Evolutionary conservation across 2,329 filamentous ascomycete species (phyloP).

Genomic region (Xenoacremonium recifei): DNA sequence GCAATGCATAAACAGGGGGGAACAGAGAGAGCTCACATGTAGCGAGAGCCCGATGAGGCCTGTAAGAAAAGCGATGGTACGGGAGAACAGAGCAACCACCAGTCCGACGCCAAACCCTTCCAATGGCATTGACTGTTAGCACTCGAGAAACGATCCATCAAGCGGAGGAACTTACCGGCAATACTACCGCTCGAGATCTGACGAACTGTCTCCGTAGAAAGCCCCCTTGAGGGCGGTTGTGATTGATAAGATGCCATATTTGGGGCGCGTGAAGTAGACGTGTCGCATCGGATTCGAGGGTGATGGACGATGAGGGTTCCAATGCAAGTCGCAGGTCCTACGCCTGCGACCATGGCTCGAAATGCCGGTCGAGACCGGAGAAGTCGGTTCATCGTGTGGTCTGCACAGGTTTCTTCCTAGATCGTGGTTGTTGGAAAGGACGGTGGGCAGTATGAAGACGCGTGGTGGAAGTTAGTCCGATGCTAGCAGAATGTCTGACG

Average conservation of each 20-base stretch:
- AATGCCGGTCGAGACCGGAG: slow-evolving; percentile 18
- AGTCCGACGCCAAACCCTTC: slow-evolving; percentile 63
- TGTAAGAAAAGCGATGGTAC: slow-evolving; percentile 64
- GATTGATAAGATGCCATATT: slow-evolving; percentile 12
- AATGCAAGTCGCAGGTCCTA: slow-evolving; percentile 28
- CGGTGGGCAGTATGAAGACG: no score
- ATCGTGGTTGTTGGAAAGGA: no score
- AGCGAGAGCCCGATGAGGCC: slow-evolving; percentile 62
- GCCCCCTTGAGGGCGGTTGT: slow-evolving; percentile 12
- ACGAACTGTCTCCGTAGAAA: slow-evolving; percentile 35
- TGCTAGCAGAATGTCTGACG: no score
- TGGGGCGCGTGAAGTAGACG: slow-evolving; percentile 17
- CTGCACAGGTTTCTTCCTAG: no score
- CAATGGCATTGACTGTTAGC: background rate
- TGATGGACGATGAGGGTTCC: slow-evolving; percentile 24
- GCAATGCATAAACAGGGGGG: background rate
- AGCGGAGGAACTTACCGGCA: slow-evolving; percentile 37
- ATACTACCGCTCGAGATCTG: slow-evolving; percentile 56
- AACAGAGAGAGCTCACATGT: slow-evolving; percentile 50
- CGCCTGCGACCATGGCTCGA: slow-evolving; percentile 24
- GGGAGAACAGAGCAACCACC: slow-evolving; percentile 67
- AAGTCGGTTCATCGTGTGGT: slow-evolving; percentile 22
- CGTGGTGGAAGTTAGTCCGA: no score
- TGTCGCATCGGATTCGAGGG: slow-evolving; percentile 28
- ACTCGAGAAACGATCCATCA: background rate